Percentiles rank a stretch among this genome's conserved stretches.
Evolutionary conservation across 1,139 yeast genomes (phyloP).

Genomic region (Yamadazyma epiphylla): DNA sequence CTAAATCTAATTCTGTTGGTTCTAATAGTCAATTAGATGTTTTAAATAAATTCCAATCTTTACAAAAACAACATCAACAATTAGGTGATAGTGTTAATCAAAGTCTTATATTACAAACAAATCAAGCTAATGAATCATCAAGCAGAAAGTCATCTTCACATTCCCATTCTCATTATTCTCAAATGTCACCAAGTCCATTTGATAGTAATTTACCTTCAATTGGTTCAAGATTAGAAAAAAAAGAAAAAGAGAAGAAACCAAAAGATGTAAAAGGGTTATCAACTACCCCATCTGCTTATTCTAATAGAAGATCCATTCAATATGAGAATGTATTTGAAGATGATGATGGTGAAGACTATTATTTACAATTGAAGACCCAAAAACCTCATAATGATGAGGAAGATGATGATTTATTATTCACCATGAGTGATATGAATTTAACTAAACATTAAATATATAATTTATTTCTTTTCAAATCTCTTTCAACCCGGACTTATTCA

Average conservation of each 20-base stretch:
- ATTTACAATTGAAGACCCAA: constrained; percentile 12
- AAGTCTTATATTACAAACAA: constrained; percentile 29
- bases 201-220: constrained; percentile 40
- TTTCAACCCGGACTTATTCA: too few relatives aligned
- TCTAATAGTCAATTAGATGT: constrained; percentile 18
- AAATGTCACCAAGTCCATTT: constrained; percentile 35
- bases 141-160: constrained; percentile 30
- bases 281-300: constrained; percentile 34
- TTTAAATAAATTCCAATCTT: constrained; percentile 33
- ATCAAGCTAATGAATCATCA: constrained; percentile 1
- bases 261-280: constrained; percentile 28
- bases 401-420: constrained; percentile 78
- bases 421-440: constrained; percentile 85
- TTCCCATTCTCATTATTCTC: constrained; percentile 26
- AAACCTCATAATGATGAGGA: constrained; percentile 30
- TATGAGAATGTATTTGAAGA: constrained; percentile 53
- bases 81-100: constrained; percentile 51
- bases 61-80: constrained; percentile 42
- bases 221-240: constrained; percentile 39
- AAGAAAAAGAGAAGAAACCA: constrained; percentile 6
- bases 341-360: constrained; percentile 33
- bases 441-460: constrained; percentile 25
- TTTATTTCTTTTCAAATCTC: too few relatives aligned
- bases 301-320: constrained; percentile 26
- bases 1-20: not conserved